Evolutionary conservation across 306 rosid genomes (phyloP), one percentile per base, ranked within the genome.

Genomic region (Sindora glabra): DNA sequence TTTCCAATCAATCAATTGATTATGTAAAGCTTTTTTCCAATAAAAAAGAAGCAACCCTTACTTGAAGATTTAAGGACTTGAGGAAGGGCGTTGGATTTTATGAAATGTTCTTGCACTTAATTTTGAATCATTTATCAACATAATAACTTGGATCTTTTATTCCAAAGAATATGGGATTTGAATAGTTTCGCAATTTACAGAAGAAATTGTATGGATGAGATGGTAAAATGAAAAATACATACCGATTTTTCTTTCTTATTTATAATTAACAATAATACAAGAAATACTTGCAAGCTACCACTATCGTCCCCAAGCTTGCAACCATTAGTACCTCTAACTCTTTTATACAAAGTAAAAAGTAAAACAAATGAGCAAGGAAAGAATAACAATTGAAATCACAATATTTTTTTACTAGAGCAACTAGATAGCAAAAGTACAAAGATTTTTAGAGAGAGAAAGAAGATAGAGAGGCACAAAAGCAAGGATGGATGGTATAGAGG

Each of bases 231-330:
- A 14, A 53, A 17, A 14, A 5, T 24, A 39, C 30, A 10, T 14
- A 42, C 10, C 42, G 46, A 5, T 32, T 32, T 41, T 50, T n/a
- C n/a, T n/a, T n/a, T n/a, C n/a, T n/a, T n/a, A n/a, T n/a, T n/a
- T n/a, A 27, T 27, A 27, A 27, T 27, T 6, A 57, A n/a, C 36
- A 40, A 55, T n/a, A 10, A 14, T 4, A 26, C 22, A 34, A 18
- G 6, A 9, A 4, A 25, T 6, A 70, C 95, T 82, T 65, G 89
- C 99, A 94, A 79, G 84, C 89, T 89, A 40, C 99, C 97, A 59
- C 79, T 94, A 59, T 94, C 99, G 33, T 94, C 99, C 9, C 99
- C 99, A 76, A 94, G 94, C 82, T 94, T 94, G 91, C 95, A 94
- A 56, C 94, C 97, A 89, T 80, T 94, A 41, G 95, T 91, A 56